Evolutionary conservation across 352 stramenopile species (phyloP).

Genomic region (Globisporangium takayamanum): DNA sequence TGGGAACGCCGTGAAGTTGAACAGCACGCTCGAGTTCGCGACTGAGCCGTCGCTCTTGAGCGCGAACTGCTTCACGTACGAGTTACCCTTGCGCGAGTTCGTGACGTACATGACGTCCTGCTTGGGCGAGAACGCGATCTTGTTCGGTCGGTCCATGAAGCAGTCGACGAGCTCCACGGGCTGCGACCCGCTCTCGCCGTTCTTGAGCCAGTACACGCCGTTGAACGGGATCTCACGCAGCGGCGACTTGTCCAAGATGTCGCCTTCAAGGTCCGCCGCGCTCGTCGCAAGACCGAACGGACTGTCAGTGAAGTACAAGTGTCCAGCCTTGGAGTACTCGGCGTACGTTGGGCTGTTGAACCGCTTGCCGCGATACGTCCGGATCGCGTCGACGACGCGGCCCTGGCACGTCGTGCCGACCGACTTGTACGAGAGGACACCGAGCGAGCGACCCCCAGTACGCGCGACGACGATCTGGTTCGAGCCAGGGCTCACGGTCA

Average conservation of each 20-base stretch:
- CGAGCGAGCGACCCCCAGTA: constrained; percentile 65
- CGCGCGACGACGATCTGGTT: constrained; percentile 71
- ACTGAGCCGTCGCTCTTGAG: constrained; percentile 48
- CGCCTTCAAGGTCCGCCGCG: constrained; percentile 47
- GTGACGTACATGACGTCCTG: constrained; percentile 76
- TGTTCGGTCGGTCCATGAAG: constrained; percentile 75
- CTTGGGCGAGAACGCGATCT: constrained; percentile 71
- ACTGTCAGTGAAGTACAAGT: constrained; percentile 79
- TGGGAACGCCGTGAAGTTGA: constrained; percentile 68
- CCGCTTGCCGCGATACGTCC: constrained; percentile 62
- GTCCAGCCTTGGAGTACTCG: constrained; percentile 52
- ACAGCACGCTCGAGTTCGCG: constrained; percentile 51
- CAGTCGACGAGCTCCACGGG: constrained; percentile 58
- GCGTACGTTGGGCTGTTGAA: constrained; percentile 74
- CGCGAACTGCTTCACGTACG: constrained; percentile 71
- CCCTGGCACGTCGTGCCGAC: constrained; percentile 43
- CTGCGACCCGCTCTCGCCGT: constrained; percentile 28
- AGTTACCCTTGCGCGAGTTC: constrained; percentile 71
- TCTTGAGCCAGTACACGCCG: constrained; percentile 64
- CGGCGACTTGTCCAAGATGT: constrained; percentile 59
- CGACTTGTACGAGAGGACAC: constrained; percentile 59
- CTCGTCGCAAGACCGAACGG: constrained; percentile 65
- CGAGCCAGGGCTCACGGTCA: constrained; percentile 57
- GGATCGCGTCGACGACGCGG: constrained; percentile 71
- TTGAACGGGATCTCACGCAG: constrained; percentile 77